Conservation (phyloP, 2,329 filamentous ascomycete species). For the Penicillium sp. region DNA sequence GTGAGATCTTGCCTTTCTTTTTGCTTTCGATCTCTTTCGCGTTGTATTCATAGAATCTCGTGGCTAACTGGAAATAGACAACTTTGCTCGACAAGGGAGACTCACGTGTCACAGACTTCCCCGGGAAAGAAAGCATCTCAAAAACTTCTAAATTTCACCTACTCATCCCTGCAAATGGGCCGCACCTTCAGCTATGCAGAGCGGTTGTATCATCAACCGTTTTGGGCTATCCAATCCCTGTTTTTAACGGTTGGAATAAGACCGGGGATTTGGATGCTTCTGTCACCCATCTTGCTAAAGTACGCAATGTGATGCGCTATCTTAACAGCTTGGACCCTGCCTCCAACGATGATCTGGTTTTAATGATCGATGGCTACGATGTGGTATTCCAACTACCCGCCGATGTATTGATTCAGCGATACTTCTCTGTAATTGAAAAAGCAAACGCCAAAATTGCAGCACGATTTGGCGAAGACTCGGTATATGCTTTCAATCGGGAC, state of each 20-base stretch:
- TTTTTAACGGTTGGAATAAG: constrained; percentile 18
- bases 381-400: constrained; percentile 15
- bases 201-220: constrained; percentile 10
- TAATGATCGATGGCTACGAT: constrained; percentile 18
- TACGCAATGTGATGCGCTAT: constrained; percentile 16
- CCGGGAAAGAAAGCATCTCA: background rate
- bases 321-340: constrained; percentile 9
- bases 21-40: background rate
- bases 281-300: constrained; percentile 16
- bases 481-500: background rate
- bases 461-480: constrained; percentile 6
- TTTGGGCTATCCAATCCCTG: constrained; percentile 13
- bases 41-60: background rate
- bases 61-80: background rate
- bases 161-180: constrained; percentile 10
- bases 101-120: background rate
- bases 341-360: constrained; percentile 14
- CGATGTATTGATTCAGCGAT: constrained; percentile 17
- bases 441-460: constrained; percentile 10
- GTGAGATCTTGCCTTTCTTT: background rate
- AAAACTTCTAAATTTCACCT: constrained; percentile 15
- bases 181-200: constrained; percentile 15
- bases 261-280: constrained; percentile 15
- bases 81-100: background rate
- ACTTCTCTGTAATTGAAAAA: constrained; percentile 11